Evolutionary conservation across 163 green algal genomes (phyloP).

Genomic region (Scenedesmus sp.): DNA sequence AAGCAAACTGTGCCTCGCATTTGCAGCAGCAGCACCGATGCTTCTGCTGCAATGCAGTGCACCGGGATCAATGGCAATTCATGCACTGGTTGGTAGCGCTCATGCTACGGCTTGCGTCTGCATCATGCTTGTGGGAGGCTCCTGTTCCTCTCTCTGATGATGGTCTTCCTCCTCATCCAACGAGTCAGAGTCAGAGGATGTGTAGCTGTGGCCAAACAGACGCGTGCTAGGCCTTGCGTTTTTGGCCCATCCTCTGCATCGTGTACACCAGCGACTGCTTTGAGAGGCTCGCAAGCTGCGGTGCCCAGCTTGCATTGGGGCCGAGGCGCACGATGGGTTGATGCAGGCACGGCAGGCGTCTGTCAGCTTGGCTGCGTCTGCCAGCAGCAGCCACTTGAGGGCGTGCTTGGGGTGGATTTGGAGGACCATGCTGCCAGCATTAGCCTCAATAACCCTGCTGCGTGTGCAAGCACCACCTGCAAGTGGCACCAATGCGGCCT

Average conservation of each 20-base stretch:
- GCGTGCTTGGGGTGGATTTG: background rate
- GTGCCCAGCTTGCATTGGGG: background rate
- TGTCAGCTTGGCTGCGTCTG: background rate
- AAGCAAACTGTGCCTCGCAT: no score
- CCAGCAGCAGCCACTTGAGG: constrained; percentile 21
- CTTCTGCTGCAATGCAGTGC: no score
- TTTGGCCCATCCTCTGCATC: background rate
- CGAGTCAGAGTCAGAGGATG: background rate
- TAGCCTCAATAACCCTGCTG: background rate
- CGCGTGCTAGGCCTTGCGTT: no score
- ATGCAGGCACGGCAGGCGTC: background rate
- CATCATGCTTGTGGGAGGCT: no score
- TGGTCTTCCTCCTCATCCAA: no score
- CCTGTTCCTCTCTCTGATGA: no score
- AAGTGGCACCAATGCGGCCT: background rate
- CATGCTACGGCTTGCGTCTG: no score
- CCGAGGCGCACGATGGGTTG: background rate
- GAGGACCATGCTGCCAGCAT: background rate
- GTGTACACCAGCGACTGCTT: background rate
- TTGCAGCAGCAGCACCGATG: no score
- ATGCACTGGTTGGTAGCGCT: no score
- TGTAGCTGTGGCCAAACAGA: background rate
- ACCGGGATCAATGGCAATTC: no score
- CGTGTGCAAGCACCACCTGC: background rate
- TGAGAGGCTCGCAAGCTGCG: background rate